Evolutionary conservation across 305 asterid genomes (phyloP).

Genomic region (Rubia peregrina): DNA sequence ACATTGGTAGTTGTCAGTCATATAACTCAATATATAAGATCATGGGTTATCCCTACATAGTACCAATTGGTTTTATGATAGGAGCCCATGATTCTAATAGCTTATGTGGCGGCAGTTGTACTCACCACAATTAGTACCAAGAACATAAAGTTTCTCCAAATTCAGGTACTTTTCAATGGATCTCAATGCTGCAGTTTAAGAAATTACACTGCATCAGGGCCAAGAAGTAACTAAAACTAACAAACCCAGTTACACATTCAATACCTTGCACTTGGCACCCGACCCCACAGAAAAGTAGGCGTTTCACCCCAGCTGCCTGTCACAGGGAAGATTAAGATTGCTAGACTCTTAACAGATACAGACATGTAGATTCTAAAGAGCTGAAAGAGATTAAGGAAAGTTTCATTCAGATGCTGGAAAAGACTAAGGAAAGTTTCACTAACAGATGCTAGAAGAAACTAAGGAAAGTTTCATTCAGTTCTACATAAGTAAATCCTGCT

Average conservation of each 20-base stretch:
- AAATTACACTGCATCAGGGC: conserved; percentile 61
- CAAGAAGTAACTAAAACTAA: conserved; percentile 20
- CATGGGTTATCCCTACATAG: too few relatives aligned
- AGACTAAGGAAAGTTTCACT: neutral
- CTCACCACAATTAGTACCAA: conserved; percentile 96
- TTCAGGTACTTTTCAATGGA: conserved; percentile 84
- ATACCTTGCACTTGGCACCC: conserved; percentile 99
- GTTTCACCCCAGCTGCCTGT: conserved; percentile 96
- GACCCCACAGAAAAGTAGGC: conserved; percentile 96
- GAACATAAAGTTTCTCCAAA: conserved; percentile 93
- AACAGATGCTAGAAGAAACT: neutral
- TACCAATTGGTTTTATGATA: too few relatives aligned
- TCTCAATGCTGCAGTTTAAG: conserved; percentile 90
- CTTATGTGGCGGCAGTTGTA: neutral
- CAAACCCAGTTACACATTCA: conserved; percentile 16
- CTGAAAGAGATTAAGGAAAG: neutral
- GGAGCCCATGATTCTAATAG: too few relatives aligned
- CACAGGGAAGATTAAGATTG: conserved; percentile 21
- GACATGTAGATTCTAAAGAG: neutral
- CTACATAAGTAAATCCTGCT: neutral
- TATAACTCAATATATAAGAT: too few relatives aligned
- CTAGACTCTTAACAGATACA: conserved; percentile 14
- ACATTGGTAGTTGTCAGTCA: too few relatives aligned
- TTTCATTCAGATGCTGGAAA: neutral
- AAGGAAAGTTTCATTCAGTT: neutral